These are phyloP conservation scores for Vicia faba DNA, from an alignment of 306 rosid genomes.

Conservation along the genomic window DNA sequence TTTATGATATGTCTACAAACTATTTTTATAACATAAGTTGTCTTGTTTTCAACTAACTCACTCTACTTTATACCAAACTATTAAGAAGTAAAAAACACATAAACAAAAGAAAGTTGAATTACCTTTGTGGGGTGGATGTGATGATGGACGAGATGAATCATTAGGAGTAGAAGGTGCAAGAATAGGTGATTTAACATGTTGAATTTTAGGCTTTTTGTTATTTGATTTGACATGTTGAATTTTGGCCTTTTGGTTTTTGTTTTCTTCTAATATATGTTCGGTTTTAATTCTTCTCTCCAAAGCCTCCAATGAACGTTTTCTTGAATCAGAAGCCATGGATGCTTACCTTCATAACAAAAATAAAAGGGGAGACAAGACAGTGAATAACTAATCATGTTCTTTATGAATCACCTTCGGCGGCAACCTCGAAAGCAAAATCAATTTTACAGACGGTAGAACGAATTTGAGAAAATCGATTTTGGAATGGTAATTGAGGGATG, in stretches of 20 bases:
- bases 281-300: slow-evolving; percentile 75
- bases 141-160: slow-evolving; percentile 36
- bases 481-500: too few species aligned
- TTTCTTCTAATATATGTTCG: slow-evolving; percentile 54
- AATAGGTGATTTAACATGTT: slow-evolving; percentile 32
- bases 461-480: too few species aligned
- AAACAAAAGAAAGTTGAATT: slow-evolving; percentile 13
- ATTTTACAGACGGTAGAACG: too few species aligned
- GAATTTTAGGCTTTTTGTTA: slow-evolving; percentile 31
- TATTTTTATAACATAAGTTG: not conserved
- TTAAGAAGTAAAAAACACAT: not conserved
- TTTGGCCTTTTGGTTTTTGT: slow-evolving; percentile 38
- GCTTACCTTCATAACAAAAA: slow-evolving; percentile 1
- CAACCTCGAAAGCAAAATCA: too few species aligned
- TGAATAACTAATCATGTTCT: too few species aligned
- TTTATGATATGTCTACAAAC: not conserved
- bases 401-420: too few species aligned
- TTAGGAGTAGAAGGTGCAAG: slow-evolving; percentile 31
- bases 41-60: not conserved
- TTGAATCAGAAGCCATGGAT: slow-evolving; percentile 67
- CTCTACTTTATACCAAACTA: not conserved
- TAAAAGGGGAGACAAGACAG: too few species aligned
- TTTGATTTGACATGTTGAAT: slow-evolving; percentile 49
- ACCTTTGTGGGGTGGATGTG: slow-evolving; percentile 53
- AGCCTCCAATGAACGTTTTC: slow-evolving; percentile 76